Conservation (phyloP, 805 yeast genomes). For the Maudiozyma barnettii region DNA sequence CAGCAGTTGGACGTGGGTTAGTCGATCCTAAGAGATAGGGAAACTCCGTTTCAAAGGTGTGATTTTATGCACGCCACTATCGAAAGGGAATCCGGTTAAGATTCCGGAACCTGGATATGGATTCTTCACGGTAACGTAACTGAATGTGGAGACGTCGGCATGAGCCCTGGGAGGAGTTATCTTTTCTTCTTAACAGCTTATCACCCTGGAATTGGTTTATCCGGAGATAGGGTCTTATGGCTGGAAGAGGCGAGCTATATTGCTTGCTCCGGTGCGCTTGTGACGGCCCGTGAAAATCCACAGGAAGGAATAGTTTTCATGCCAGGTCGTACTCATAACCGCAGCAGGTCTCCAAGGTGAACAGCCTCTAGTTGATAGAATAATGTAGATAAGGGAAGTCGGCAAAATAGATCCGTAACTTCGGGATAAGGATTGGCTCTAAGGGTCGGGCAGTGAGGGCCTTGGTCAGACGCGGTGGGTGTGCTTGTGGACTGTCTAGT, state of each 20-base stretch:
- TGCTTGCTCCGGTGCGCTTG: slow-evolving; percentile 34
- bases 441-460: slow-evolving; percentile 34
- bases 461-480: slow-evolving; percentile 30
- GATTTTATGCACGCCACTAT: slow-evolving; percentile 28
- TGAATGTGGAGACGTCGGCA: slow-evolving; percentile 26
- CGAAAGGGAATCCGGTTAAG: slow-evolving; percentile 38
- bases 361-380: slow-evolving; percentile 38
- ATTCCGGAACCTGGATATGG: slow-evolving; percentile 38
- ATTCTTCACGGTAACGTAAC: slow-evolving; percentile 35
- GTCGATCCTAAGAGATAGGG: slow-evolving; percentile 37
- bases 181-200: slow-evolving; percentile 35
- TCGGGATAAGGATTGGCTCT: slow-evolving; percentile 38
- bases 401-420: slow-evolving; percentile 37
- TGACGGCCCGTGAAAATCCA: slow-evolving; percentile 36
- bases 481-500: slow-evolving; percentile 20
- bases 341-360: slow-evolving; percentile 40
- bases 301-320: slow-evolving; percentile 34
- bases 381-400: slow-evolving; percentile 37
- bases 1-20: slow-evolving; percentile 37
- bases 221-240: slow-evolving; percentile 34
- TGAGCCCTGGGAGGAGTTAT: slow-evolving; percentile 37
- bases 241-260: slow-evolving; percentile 33
- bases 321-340: slow-evolving; percentile 38
- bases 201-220: slow-evolving; percentile 36
- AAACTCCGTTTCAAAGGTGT: slow-evolving; percentile 32